Conservation (phyloP, 2,329 filamentous ascomycete species). For the Fusarium xylarioides region DNA sequence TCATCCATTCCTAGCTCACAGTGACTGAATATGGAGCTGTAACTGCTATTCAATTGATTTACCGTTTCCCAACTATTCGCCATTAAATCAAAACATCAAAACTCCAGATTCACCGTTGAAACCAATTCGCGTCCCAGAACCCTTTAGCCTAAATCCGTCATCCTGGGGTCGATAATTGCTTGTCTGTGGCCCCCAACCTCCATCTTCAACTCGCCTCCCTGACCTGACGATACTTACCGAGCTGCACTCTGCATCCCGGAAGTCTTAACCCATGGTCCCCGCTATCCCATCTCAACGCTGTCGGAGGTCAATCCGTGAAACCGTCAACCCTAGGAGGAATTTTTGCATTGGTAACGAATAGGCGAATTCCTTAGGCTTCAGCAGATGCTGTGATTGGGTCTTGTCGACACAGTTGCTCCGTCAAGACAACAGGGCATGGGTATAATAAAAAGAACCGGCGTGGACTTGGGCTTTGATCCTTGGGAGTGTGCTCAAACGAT, state of each 20-base stretch:
- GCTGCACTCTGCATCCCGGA: constrained; percentile 16
- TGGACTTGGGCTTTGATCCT: background rate
- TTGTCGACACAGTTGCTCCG: constrained; percentile 18
- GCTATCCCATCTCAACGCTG: constrained; percentile 7
- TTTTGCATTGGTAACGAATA: constrained; percentile 22
- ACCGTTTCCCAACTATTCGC: background rate
- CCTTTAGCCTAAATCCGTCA: constrained; percentile 17
- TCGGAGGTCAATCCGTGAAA: constrained; percentile 28
- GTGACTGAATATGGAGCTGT: background rate
- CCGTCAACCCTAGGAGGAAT: constrained; percentile 9
- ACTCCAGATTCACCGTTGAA: background rate
- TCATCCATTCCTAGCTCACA: background rate
- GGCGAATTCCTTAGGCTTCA: constrained; percentile 23
- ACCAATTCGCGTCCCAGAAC: constrained; percentile 1
- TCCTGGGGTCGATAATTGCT: background rate
- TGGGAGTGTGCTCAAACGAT: constrained; percentile 4
- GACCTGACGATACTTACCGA: constrained; percentile 20
- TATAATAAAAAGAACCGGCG: background rate
- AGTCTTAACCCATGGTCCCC: constrained; percentile 26
- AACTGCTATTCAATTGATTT: background rate
- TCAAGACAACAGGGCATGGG: constrained; percentile 5
- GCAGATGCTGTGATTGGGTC: constrained; percentile 30
- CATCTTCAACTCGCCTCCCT: constrained; percentile 20
- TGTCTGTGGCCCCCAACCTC: constrained; percentile 6
- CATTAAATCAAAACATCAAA: background rate